Evolutionary conservation across 331 rosid genomes (phyloP), one percentile per base, ranked within the genome.

Genomic region (Rhamnella rubrinervis): DNA sequence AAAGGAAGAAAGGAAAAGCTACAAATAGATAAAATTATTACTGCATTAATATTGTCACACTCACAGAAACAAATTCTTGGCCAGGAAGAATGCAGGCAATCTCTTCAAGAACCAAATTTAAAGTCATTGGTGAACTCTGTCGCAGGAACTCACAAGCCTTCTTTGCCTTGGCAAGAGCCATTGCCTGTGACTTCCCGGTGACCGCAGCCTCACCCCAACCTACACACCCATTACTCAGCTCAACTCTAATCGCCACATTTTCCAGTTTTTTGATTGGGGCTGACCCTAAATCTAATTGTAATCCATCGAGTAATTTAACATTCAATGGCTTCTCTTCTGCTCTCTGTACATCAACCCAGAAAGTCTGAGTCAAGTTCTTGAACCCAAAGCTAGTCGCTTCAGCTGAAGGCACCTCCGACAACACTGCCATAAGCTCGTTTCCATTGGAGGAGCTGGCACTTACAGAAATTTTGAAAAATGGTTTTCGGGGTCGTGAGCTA

Each of bases 21-120:
- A 23, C 23, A 23, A 23, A 8, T 10, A 2, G 13, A 40, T 2
- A 41, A 7, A 41, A 41, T 13, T 41, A 8, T 41, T 2, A 7
- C 49, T 8, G 13, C 10, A 49, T 21, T 9, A 26, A 14, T 1
- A 49, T 16, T 12, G 3, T 14, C 51, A 44, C 11, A 85, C 96
- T 84, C 81, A 90, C 96, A 61, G 96, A 87, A 78, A 91, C 92
- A 77, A 84, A 85, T 41, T 84, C 76, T 59, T 87, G 93, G 3
- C 93, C 96, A 8, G 89, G 89, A 70, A 90, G 93, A 77, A 77
- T 47, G 16, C 7, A 67, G 55, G 40, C 77, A 39, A 90, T 84
- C 77, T 87, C 84, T 51, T 38, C 67, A 80, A 90, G 53, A 69
- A 83, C 41, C 15, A 78, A 85, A 52, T 80, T 83, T 79, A 90